Evolutionary conservation across 257 asterid genomes (phyloP), one percentile per base, ranked within the genome.

Genomic region (Schizonepeta tenuifolia): DNA sequence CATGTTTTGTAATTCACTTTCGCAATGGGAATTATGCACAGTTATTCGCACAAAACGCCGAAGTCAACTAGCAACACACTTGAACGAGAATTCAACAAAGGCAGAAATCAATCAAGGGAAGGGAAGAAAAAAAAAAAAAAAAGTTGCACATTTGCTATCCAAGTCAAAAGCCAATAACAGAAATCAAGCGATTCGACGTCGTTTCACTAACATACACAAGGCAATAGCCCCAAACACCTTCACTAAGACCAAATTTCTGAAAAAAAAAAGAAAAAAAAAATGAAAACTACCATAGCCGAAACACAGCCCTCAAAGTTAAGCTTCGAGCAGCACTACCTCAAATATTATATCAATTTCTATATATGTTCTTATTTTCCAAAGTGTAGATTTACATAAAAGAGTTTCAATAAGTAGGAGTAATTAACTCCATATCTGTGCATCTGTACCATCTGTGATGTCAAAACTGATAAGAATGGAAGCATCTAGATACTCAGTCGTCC

Each of bases 401-500:
- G 53, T 13, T 9, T 38, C 9, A 8, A 28, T 28, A 59, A 21
- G 59, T 53, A 18, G 14, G 33, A 58, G 18, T 56, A 14, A 49
- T 9, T n/a, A n/a, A 56, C 64, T 58, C 64, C 59, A 51, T 51
- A 51, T 20, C 57, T 51, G 18, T 26, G 65, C 47, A 43, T 62
- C 74, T 66, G 71, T 22, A 73, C 21, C 76, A 74, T 74, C 36
- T 28, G 70, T 46, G 49, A 28, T 68, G 57, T 70, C 69, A 75
- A 75, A 75, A 65, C 65, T 69, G 77, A 60, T 58, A 38, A 9
- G 7, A 17, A 35, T 65, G 11, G 12, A 58, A 69, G 67, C 58
- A 7, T 14, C 65, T 66, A 56, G 35, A 49, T 9, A 18, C 77
- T 44, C 24, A 26, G 51, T 8, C 38, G 36, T 51, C 72, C 44